phyloP scores from a whole-genome alignment of 1,284 basidiomycete genomes.

The Rhodotorula mucilaginosa region DNA sequence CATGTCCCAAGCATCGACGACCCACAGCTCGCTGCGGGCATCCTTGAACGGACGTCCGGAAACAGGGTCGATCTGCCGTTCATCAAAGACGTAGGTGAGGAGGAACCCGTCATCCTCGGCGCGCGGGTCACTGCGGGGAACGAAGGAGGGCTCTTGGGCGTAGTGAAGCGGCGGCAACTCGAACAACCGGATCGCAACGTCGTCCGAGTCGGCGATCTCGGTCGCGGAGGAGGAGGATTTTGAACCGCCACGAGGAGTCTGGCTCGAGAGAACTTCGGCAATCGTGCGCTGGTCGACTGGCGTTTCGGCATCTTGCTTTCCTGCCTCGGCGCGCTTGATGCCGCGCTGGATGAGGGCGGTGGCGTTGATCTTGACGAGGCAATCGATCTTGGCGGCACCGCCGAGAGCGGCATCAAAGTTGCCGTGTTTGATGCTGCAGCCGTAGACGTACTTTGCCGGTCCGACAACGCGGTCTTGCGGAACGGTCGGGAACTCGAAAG shows the following conservation, averaged over 20 bases:
- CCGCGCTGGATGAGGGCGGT: slow-evolving; percentile 48
- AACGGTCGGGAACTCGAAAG: slow-evolving; percentile 55
- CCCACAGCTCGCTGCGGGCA: slow-evolving; percentile 52
- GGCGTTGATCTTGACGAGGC: slow-evolving; percentile 54
- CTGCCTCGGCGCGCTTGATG: slow-evolving; percentile 41
- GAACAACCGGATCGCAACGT: slow-evolving; percentile 50
- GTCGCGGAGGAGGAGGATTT: background rate
- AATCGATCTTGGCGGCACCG: slow-evolving; percentile 55
- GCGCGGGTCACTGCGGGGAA: slow-evolving; percentile 44
- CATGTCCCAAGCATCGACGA: slow-evolving; percentile 53
- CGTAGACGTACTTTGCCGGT: slow-evolving; percentile 52
- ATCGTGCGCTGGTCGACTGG: slow-evolving; percentile 51
- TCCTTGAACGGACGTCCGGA: slow-evolving; percentile 49
- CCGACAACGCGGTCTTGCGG: slow-evolving; percentile 49
- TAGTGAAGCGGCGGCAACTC: slow-evolving; percentile 51
- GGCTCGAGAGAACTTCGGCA: slow-evolving; percentile 48
- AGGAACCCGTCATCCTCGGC: slow-evolving; percentile 55
- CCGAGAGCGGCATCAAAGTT: slow-evolving; percentile 54
- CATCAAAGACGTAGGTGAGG: slow-evolving; percentile 55
- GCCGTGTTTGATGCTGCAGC: slow-evolving; percentile 50
- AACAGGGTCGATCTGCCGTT: slow-evolving; percentile 46
- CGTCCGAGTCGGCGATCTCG: slow-evolving; percentile 7
- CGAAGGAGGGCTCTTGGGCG: slow-evolving; percentile 54
- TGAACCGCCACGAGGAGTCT: slow-evolving; percentile 20
- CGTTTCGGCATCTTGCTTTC: slow-evolving; percentile 23